Evolutionary conservation across 306 rosid species (phyloP).

Genomic region (Quercus berberidifolia): DNA sequence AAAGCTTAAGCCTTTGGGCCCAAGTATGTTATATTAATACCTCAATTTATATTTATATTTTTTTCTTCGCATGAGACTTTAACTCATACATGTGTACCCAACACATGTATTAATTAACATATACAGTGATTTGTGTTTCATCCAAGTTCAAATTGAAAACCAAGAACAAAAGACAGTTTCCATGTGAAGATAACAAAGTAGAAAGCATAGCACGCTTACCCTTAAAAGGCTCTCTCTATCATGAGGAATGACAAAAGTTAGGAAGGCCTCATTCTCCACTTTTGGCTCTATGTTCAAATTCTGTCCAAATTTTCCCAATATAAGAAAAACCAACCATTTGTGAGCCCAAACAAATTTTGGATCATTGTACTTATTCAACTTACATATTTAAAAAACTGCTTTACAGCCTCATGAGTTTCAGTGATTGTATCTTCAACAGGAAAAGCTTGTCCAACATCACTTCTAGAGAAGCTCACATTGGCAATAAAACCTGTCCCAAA

Average conservation of each 20-base stretch:
- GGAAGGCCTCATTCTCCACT: constrained; percentile 56
- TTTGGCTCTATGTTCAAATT: constrained; percentile 65
- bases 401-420: constrained; percentile 46
- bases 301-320: constrained; percentile 39
- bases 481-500: constrained; percentile 79
- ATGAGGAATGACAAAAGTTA: constrained; percentile 80
- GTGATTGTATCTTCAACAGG: constrained; percentile 31
- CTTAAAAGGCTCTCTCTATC: constrained; percentile 55
- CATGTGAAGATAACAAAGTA: background rate
- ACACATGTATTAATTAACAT: no score
- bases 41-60: no score
- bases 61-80: no score
- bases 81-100: no score
- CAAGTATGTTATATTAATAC: no score
- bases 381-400: constrained; percentile 69
- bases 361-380: constrained; percentile 26
- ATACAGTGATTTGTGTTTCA: no score
- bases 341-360: background rate
- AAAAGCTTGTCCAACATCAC: constrained; percentile 37
- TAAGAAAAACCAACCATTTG: constrained; percentile 24
- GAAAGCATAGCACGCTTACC: constrained; percentile 25
- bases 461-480: constrained; percentile 51
- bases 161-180: background rate
- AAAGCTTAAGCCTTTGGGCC: no score
- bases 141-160: background rate